Base-by-base conservation (phyloP, 202 grass and related monocot genomes). In the Digitaria exilis region DNA sequence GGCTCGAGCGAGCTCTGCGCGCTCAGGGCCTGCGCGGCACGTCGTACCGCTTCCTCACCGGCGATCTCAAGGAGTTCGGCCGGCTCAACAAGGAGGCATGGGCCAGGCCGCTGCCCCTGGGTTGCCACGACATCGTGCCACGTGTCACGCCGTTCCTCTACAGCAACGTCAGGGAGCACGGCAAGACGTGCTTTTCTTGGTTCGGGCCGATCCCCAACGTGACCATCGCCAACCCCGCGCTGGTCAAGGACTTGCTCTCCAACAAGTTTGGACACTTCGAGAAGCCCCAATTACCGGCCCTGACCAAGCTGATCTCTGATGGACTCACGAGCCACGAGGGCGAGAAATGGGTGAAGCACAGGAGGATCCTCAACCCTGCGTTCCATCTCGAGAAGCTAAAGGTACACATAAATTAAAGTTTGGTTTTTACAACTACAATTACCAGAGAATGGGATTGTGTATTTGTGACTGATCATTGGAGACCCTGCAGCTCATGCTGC, bases 1-100 rank as follows among this genome's bases (percentile, higher is more conserved):
- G 90, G 74, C 87, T 91, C 28, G 94, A 85, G 41, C 56, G 50
- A 3, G 71, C 61, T 65, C 86, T 96, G 59, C 79, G 86, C 22
- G 80, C 82, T 54, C 94, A 89, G 76, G 94, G 94, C n/a, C 80
- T 96, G 69, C 35, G 30, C 5, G 90, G 90, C 73, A 93, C 84
- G 3, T 19, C 71, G 0, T 96, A 93, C 81, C 88, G 86, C 9
- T 76, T 87, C 69, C 61, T 84, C 54, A 7, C 30, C 29, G 94
- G 94, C 65, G 94, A 93, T 81, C 24, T 89, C 14, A 87, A n/a
- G 78, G 83, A 85, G 49, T 73, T 44, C 55, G 24, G 32, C 41
- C 80, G 86, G 43, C 81, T 87, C 12, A 77, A 63, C 54, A 30
- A 37, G 62, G 90, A 83, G 80, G 90, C 86, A 17, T 55, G 77